These are phyloP conservation scores for Tetrapyrgos nigripes DNA, from an alignment of 1,284 basidiomycete genomes.

Conservation along the genomic window DNA sequence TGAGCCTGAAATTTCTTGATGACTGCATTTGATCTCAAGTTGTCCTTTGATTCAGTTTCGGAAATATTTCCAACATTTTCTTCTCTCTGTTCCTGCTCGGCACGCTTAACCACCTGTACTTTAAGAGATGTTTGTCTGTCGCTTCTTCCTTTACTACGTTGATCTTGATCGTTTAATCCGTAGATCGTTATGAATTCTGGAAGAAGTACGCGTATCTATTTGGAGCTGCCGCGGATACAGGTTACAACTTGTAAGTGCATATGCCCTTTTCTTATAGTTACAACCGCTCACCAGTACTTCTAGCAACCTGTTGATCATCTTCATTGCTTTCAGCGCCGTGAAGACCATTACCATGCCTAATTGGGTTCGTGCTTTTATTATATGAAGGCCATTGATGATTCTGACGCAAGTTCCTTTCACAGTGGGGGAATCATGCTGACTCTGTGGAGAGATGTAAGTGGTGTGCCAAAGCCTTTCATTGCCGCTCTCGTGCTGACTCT, in stretches of 20 bases:
- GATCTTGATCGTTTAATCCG: not conserved
- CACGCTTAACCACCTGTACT: conserved; percentile 29
- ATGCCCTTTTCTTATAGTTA: not conserved
- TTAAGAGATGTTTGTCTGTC: conserved; percentile 25
- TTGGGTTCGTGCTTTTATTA: conserved; percentile 13
- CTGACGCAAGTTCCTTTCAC: not conserved
- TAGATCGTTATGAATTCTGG: conserved; percentile 30
- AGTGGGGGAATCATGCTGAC: conserved; percentile 22
- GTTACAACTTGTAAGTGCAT: conserved; percentile 24
- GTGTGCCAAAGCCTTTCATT: not conserved
- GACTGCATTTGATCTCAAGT: not conserved
- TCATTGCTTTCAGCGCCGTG: conserved; percentile 29
- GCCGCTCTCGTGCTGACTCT: too few species aligned
- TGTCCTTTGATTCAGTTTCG: conserved; percentile 16
- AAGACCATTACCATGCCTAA: conserved; percentile 22
- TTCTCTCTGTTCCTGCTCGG: conserved; percentile 29
- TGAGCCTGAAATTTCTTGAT: conserved; percentile 2
- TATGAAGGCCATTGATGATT: not conserved
- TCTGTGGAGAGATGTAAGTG: conserved; percentile 19
- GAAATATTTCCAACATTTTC: conserved; percentile 26
- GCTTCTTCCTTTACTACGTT: not conserved
- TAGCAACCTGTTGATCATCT: conserved; percentile 29
- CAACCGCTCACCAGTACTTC: too few species aligned
- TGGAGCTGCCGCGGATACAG: conserved; percentile 31
- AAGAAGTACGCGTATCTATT: conserved; percentile 31